Conservation (phyloP, 805 yeast species). For the Ogataea polymorpha region DNA sequence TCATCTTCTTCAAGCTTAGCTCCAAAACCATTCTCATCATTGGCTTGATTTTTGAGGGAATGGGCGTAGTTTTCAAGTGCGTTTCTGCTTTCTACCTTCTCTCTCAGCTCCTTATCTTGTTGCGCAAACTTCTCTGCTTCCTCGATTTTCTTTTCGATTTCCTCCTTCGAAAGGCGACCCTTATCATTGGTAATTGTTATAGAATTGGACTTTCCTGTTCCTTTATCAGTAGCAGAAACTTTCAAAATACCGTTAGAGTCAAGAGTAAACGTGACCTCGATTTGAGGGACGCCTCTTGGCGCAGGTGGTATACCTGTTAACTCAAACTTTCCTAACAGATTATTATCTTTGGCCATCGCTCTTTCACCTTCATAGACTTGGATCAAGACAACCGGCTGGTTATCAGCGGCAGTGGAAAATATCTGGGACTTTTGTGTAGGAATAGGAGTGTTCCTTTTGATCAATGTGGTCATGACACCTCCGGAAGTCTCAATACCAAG, state of each 20-base stretch:
- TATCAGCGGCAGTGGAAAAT: conserved; percentile 93
- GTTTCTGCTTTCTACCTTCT: conserved; percentile 86
- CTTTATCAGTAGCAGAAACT: conserved; percentile 87
- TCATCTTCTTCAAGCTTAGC: conserved; percentile 85
- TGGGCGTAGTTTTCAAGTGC: conserved; percentile 85
- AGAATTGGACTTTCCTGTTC: conserved; percentile 88
- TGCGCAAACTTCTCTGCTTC: conserved; percentile 95
- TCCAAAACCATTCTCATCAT: conserved; percentile 58
- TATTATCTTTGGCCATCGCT: conserved; percentile 91
- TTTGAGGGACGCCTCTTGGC: conserved; percentile 89
- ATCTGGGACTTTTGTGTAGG: conserved; percentile 95
- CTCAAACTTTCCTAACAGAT: conserved; percentile 82
- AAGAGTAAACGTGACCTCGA: conserved; percentile 83
- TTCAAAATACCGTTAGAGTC: conserved; percentile 87
- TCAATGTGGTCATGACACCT: conserved; percentile 95
- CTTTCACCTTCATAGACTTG: conserved; percentile 97
- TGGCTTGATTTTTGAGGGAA: conserved; percentile 64
- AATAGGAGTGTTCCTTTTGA: conserved; percentile 91
- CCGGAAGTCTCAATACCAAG: conserved; percentile 96
- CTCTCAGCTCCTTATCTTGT: conserved; percentile 81
- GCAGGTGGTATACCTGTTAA: conserved; percentile 86
- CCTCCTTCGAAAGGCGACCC: conserved; percentile 91
- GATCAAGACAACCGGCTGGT: conserved; percentile 92
- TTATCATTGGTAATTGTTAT: conserved; percentile 91
- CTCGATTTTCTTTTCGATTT: conserved; percentile 95